Percentiles rank a stretch among this genome's conserved stretches.
Conservation (phyloP, 805 yeast species). For the Wickerhamiella cacticola region DNA sequence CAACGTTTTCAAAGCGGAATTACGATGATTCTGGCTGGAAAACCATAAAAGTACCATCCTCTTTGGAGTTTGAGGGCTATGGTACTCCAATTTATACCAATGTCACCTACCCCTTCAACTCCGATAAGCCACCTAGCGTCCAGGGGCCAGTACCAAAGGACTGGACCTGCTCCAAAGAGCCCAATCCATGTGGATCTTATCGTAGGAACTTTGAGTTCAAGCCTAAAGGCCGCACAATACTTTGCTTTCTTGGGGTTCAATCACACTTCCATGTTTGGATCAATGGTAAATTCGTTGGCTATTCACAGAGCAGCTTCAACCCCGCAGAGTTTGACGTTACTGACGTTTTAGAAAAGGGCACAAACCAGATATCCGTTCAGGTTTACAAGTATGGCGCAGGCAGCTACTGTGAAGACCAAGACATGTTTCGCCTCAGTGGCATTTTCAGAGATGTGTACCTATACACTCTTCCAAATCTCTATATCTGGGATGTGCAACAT, state of each 20-base stretch:
- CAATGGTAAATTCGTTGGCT: conserved; percentile 29
- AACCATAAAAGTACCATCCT: conserved; percentile 28
- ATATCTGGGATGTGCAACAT: conserved; percentile 13
- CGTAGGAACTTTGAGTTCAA: conserved; percentile 23
- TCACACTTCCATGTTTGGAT: conserved; percentile 29
- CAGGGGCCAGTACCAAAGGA: conserved; percentile 19
- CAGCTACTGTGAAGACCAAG: conserved; percentile 32
- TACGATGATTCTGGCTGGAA: conserved; percentile 15
- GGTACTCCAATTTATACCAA: conserved; percentile 32
- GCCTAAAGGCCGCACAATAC: conserved; percentile 18
- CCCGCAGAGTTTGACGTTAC: conserved; percentile 29
- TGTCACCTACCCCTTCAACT: conserved; percentile 27
- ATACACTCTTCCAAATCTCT: neutral
- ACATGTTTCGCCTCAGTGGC: conserved; percentile 34
- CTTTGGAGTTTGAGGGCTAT: conserved; percentile 31
- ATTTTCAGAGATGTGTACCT: conserved; percentile 30
- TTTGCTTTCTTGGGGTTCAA: conserved; percentile 33
- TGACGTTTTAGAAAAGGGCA: conserved; percentile 11
- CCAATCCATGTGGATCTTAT: conserved; percentile 31
- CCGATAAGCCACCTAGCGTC: conserved; percentile 28
- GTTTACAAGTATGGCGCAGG: conserved; percentile 31
- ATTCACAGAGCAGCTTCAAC: conserved; percentile 29
- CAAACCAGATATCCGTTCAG: conserved; percentile 22
- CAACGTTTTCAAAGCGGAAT: conserved; percentile 13
- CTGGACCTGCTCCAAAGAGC: conserved; percentile 12